phyloP scores from a whole-genome alignment of 2,329 filamentous ascomycete species.

The Bipolaris cookei region DNA sequence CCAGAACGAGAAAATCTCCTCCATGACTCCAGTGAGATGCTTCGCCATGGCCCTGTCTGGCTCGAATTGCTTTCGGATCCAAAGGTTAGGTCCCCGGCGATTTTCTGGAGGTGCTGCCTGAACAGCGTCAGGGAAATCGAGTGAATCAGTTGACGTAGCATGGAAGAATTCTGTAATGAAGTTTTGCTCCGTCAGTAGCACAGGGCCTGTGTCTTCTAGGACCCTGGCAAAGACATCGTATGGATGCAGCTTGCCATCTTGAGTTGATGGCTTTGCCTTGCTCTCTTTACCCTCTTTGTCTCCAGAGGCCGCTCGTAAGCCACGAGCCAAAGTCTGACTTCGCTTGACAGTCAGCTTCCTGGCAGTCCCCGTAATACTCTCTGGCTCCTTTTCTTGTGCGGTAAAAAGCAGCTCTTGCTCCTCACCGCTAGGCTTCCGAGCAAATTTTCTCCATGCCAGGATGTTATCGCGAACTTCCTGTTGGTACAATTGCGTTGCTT shows the following conservation, averaged over 20 bases:
- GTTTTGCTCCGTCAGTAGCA: slow-evolving; percentile 93
- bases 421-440: slow-evolving; percentile 75
- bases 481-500: slow-evolving; percentile 77
- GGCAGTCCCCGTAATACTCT: slow-evolving; percentile 70
- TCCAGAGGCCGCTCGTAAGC: slow-evolving; percentile 70
- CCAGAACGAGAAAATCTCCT: slow-evolving; percentile 84
- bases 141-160: slow-evolving; percentile 78
- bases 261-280: slow-evolving; percentile 61
- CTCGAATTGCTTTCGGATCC: slow-evolving; percentile 78
- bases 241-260: slow-evolving; percentile 71
- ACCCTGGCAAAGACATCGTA: slow-evolving; percentile 83
- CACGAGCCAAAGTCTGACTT: slow-evolving; percentile 83
- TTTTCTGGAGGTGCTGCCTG: slow-evolving; percentile 68
- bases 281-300: slow-evolving; percentile 63
- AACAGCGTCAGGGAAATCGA: slow-evolving; percentile 85
- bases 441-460: slow-evolving; percentile 78
- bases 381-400: slow-evolving; percentile 84
- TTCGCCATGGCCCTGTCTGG: slow-evolving; percentile 86
- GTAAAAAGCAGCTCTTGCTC: slow-evolving; percentile 89
- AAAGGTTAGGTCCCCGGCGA: slow-evolving; percentile 75
- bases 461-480: slow-evolving; percentile 81
- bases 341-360: slow-evolving; percentile 93
- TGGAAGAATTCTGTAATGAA: slow-evolving; percentile 98
- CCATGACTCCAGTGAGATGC: slow-evolving; percentile 84
- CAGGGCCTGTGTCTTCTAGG: slow-evolving; percentile 79